Evolutionary conservation across 108 stramenopile species (phyloP).

Genomic region (Hondaea fermentalgiana): DNA sequence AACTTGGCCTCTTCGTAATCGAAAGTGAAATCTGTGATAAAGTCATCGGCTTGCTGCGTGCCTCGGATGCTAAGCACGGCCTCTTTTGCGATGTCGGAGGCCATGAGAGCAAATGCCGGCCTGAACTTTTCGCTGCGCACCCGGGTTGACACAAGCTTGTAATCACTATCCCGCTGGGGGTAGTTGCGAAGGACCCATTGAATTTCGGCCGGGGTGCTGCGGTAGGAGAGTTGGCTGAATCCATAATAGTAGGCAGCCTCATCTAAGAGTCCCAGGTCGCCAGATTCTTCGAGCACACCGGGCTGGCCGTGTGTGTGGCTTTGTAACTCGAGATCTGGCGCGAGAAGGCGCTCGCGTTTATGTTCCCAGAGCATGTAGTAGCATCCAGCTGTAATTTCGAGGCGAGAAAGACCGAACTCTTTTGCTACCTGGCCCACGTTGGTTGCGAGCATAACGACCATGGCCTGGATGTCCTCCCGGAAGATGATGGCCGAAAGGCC

Average conservation of each 20-base stretch:
- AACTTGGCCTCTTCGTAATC: slow-evolving; percentile 8
- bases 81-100: neutral
- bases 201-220: neutral
- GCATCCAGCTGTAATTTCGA: neutral
- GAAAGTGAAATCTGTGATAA: neutral
- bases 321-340: neutral
- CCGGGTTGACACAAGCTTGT: neutral
- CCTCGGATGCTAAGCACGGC: neutral
- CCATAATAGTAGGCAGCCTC: neutral
- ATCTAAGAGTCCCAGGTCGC: neutral
- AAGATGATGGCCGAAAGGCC: neutral
- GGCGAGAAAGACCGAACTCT: neutral
- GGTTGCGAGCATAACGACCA: neutral
- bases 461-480: slow-evolving; percentile 14
- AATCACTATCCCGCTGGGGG: neutral
- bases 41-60: neutral
- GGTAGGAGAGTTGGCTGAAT: slow-evolving; percentile 5
- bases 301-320: neutral
- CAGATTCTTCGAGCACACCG: neutral
- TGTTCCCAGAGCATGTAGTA: slow-evolving; percentile 14
- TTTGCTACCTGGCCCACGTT: neutral
- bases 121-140: neutral
- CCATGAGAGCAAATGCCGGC: neutral
- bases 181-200: slow-evolving; percentile 8
- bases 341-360: neutral